Percentiles rank a stretch among this genome's conserved stretches.
Conservation (phyloP, 352 stramenopile genomes). For the Thraustochytrium sp. region DNA sequence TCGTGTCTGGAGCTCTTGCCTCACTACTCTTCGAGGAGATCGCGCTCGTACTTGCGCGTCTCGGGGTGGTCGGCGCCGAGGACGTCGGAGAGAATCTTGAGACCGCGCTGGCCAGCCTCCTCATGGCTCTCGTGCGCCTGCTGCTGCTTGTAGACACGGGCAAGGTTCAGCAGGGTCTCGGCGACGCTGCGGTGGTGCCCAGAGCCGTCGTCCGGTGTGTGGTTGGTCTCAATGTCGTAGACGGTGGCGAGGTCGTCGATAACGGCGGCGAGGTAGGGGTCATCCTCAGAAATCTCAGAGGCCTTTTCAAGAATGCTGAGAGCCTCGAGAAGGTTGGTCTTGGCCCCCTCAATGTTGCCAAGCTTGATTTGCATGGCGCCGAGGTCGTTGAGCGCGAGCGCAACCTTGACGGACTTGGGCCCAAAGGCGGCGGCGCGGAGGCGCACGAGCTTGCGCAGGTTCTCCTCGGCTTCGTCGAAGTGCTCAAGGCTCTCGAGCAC, state of each 20-base stretch:
- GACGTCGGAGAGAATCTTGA: background rate
- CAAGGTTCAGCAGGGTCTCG: background rate
- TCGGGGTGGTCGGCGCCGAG: constrained; percentile 27
- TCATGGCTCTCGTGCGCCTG: background rate
- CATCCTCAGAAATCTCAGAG: background rate
- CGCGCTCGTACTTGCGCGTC: constrained; percentile 3
- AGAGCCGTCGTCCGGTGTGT: background rate
- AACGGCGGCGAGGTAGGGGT: background rate
- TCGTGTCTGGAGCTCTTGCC: too few relatives aligned
- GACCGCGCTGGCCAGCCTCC: background rate
- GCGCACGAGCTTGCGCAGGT: background rate
- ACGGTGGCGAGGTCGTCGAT: constrained; percentile 3
- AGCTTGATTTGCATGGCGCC: constrained; percentile 4
- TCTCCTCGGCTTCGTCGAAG: background rate
- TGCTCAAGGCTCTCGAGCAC: background rate
- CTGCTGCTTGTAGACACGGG: constrained; percentile 15
- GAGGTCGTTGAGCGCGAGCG: background rate
- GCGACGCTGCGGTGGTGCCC: background rate
- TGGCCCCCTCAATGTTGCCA: background rate
- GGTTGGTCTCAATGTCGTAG: constrained; percentile 7
- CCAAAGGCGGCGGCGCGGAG: background rate
- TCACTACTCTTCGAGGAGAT: background rate
- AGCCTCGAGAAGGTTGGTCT: constrained; percentile 8
- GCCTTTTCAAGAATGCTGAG: constrained; percentile 15
- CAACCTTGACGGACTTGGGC: background rate